phyloP scores from a whole-genome alignment of 176 grass and related monocot genomes.

The Musa acuminata region DNA sequence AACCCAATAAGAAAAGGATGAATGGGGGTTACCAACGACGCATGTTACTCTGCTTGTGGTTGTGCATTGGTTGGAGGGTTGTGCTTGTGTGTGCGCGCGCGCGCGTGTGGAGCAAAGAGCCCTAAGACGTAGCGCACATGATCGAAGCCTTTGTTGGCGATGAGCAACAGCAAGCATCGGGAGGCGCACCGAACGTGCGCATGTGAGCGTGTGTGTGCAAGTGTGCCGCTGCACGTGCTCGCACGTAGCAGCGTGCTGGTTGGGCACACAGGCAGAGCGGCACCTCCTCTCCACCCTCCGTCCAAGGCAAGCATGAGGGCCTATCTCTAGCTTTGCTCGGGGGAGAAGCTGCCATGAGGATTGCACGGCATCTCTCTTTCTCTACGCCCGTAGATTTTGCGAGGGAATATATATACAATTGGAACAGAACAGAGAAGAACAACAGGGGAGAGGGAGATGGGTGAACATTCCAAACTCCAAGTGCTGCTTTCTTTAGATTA shows the following conservation, averaged over 20 bases:
- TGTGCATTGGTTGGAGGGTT: not conserved
- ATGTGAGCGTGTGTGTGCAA: conserved; percentile 1
- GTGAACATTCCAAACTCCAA: conserved; percentile 23
- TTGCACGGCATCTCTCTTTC: not conserved
- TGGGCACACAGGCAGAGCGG: conserved; percentile 10
- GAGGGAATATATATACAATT: not conserved
- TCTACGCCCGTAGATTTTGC: not conserved
- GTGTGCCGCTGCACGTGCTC: conserved; percentile 31
- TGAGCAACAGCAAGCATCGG: conserved; percentile 8
- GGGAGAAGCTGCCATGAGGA: not conserved
- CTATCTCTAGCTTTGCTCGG: not conserved
- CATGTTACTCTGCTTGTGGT: conserved; percentile 8
- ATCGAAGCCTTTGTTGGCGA: not conserved
- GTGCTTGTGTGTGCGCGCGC: no score
- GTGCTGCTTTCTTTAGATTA: conserved; percentile 4
- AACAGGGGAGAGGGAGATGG: conserved; percentile 9
- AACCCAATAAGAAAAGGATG: not conserved
- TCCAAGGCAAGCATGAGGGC: not conserved
- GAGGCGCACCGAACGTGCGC: conserved; percentile 12
- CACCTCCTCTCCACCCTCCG: not conserved
- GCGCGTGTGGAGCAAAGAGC: not conserved
- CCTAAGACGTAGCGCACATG: not conserved
- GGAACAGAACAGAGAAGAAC: not conserved
- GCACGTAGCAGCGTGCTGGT: conserved; percentile 3
- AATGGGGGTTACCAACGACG: not conserved